phyloP scores from a whole-genome alignment of 2,329 filamentous ascomycete genomes.

The Sodiomyces alkalinus region DNA sequence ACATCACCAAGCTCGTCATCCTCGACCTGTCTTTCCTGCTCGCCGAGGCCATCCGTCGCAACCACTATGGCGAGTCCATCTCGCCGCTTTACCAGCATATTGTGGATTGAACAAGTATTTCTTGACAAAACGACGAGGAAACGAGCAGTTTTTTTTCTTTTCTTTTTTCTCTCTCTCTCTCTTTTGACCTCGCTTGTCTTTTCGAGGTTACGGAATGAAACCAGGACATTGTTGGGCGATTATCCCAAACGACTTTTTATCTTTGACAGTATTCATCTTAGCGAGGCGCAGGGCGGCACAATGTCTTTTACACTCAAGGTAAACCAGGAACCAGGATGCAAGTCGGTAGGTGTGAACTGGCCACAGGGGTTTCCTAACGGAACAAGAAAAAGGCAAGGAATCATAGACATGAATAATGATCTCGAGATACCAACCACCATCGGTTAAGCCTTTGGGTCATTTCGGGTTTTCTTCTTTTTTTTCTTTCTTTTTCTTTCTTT shows the following conservation, averaged over 20 bases:
- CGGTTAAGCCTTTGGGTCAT: conserved; percentile 5
- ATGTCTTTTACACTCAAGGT: neutral
- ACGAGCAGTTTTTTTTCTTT: too few species aligned
- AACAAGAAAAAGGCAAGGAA: neutral
- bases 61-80: conserved; percentile 88
- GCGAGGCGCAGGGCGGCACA: conserved; percentile 19
- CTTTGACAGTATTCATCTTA: too few species aligned
- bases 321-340: too few species aligned
- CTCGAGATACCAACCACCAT: conserved; percentile 7
- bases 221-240: neutral
- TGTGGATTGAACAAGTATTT: conserved; percentile 26
- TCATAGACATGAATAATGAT: conserved; percentile 9
- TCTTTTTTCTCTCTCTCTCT: too few species aligned
- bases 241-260: too few species aligned
- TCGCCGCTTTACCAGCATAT: conserved; percentile 54
- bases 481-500: conserved; percentile 7
- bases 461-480: conserved; percentile 5
- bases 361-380: too few species aligned
- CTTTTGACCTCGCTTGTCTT: too few species aligned
- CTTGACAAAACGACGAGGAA: too few species aligned
- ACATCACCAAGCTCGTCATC: conserved; percentile 70
- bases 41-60: conserved; percentile 83
- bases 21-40: conserved; percentile 80
- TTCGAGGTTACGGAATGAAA: neutral
- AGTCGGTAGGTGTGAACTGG: too few species aligned